phyloP scores from a whole-genome alignment of 2,329 filamentous ascomycete genomes.

The Diaporthe velutina region DNA sequence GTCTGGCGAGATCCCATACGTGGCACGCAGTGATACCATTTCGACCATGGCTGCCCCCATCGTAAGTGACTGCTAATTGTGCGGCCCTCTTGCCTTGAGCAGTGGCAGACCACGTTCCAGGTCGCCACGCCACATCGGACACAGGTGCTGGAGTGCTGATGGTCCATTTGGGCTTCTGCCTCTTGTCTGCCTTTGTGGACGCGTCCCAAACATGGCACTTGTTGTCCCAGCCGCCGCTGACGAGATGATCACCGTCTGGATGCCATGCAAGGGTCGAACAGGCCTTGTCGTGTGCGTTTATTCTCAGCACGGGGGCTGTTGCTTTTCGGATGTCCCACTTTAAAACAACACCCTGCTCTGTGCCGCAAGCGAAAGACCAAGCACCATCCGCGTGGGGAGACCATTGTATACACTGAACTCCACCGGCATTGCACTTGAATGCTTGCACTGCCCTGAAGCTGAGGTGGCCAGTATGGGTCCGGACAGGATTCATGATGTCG shows the following conservation, averaged over 20 bases:
- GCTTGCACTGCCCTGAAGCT: constrained; percentile 63
- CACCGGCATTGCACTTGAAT: constrained; percentile 66
- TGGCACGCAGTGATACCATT: constrained; percentile 72
- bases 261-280: constrained; percentile 76
- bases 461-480: constrained; percentile 61
- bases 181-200: constrained; percentile 69
- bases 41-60: constrained; percentile 66
- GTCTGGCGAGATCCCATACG: constrained; percentile 77
- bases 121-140: constrained; percentile 72
- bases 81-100: constrained; percentile 71
- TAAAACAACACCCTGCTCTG: constrained; percentile 71
- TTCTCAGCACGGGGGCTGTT: constrained; percentile 65
- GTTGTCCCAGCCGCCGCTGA: constrained; percentile 73
- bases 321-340: constrained; percentile 75
- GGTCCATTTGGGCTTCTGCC: constrained; percentile 74
- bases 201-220: constrained; percentile 77
- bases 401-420: constrained; percentile 74
- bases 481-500: constrained; percentile 64
- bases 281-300: constrained; percentile 72
- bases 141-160: constrained; percentile 73
- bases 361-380: constrained; percentile 74
- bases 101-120: constrained; percentile 74
- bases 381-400: constrained; percentile 67
- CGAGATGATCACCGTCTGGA: constrained; percentile 74
- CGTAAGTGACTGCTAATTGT: constrained; percentile 73